Evolutionary conservation across 495 filamentous ascomycete species (phyloP), one percentile per base, ranked within the genome.

Genomic region (Margaritispora aquatica): DNA sequence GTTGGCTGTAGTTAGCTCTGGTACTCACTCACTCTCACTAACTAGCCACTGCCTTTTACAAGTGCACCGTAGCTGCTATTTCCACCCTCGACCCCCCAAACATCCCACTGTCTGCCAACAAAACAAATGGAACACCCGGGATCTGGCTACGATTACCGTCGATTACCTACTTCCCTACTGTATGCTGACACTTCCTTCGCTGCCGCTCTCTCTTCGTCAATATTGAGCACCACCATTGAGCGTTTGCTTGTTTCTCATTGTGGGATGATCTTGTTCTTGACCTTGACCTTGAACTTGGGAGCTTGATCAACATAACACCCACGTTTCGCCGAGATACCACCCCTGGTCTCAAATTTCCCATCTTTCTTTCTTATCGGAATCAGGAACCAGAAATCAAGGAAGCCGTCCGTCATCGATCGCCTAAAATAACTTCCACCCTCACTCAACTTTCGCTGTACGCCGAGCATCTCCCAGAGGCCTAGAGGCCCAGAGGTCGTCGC

Each of bases 381-480:
- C 38, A 5, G n/a, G 29, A 34, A 34, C 29, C 29, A 58, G 44
- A 57, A 58, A 59, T 54, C 57, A 59, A 59, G 49, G 57, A 20
- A 57, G 21, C 26, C 54, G 60, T 62, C 60, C n/a, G n/a, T n/a
- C n/a, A n/a, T n/a, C n/a, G n/a, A 62, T 62, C 60, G 60, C 60
- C 55, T 58, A 61, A 61, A 61, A 55, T 55, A 60, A 50, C 20
- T 44, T 8, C 38, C 38, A 44, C 38, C 38, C 19, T 9, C 38
- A 17, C 38, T 8, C 10, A 8, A 8, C 46, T 21, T 23, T 23
- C 46, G 55, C 44, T 57, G 59, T n/a, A n/a, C n/a, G 55, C 57
- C 50, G 29, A 57, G 54, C 38, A n/a, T 44, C 8, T 44, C 7
- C 2, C 8, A n/a, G 38, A 44, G 19, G 15, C n/a, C n/a, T n/a